Evolutionary conservation across 257 asterid species (phyloP), one percentile per base, ranked within the genome.

Genomic region (Cordia subcordata): DNA sequence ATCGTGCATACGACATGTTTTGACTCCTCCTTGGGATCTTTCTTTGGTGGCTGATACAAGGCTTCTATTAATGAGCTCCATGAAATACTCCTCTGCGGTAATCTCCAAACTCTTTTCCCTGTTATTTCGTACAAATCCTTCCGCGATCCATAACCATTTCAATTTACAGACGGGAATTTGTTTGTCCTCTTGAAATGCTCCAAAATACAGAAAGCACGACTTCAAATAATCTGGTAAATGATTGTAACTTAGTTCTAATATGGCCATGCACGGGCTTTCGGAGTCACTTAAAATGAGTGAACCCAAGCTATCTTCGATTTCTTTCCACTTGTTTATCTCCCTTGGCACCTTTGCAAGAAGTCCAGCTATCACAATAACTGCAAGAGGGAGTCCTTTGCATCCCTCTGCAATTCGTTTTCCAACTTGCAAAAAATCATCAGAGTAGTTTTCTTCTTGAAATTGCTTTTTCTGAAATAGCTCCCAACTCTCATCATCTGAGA

Each of bases 401-500:
- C 23, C 1, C 23, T 17, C 23, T 51, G 14, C 55, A 16, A 51
- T 51, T 51, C 14, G 10, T 51, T 16, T n/a, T 4, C 27, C 21
- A 51, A 51, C 23, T 8, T 51, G 6, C 32, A 16, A 27, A 51
- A 51, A 11, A 8, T 51, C 55, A 16, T 51, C 14, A 17, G 32
- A 11, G 11, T 16, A 51, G 13, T 27, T 18, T 51, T 51, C 32
- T 8, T 51, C 17, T 10, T 51, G 11, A n/a, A 9, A 21, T 11
- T 16, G 21, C 55, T 51, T 51, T 8, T 51, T 51, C 55, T 51
- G 27, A 51, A 51, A 51, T 16, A 51, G 14, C 23, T 16, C 32
- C 57, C 57, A 23, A 62, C 67, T 51, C 40, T 62, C 58, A 10
- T 15, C 58, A 8, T 49, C 33, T 3, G 58, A 20, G 8, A 49